phyloP scores from a whole-genome alignment of 2,329 filamentous ascomycete genomes.

The Colletotrichum sidae region DNA sequence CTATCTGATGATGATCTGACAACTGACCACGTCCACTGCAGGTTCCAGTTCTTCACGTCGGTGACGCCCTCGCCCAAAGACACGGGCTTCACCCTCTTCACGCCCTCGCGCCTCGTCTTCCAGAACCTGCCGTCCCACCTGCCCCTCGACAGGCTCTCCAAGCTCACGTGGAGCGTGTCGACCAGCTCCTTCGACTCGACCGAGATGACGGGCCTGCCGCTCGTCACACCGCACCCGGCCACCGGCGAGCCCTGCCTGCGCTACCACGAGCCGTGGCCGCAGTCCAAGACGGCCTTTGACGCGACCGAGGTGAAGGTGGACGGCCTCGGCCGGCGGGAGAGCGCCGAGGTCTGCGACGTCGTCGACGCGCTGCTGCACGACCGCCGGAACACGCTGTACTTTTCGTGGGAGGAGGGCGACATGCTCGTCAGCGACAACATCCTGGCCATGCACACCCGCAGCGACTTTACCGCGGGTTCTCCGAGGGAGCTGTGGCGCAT shows the following conservation, averaged over 20 bases:
- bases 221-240: constrained; percentile 58
- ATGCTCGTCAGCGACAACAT: constrained; percentile 65
- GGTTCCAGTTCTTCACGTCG: constrained; percentile 65
- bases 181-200: constrained; percentile 61
- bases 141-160: constrained; percentile 49
- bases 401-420: constrained; percentile 67
- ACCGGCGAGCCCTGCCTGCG: constrained; percentile 61
- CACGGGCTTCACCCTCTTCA: constrained; percentile 66
- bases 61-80: constrained; percentile 59
- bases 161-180: constrained; percentile 60
- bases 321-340: constrained; percentile 44
- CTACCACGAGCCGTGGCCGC: constrained; percentile 67
- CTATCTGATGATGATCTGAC: not conserved
- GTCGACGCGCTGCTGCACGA: constrained; percentile 61
- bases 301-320: constrained; percentile 58
- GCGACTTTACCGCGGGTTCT: constrained; percentile 55
- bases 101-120: constrained; percentile 62
- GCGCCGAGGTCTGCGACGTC: constrained; percentile 49
- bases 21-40: constrained; percentile 31
- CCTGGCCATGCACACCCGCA: constrained; percentile 61
- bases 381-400: constrained; percentile 60
- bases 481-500: constrained; percentile 63
- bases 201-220: constrained; percentile 54
- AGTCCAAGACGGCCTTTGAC: constrained; percentile 62
- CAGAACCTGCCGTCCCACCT: constrained; percentile 55